Evolutionary conservation across 225 moss, liverwort and hornwort species (phyloP).

Genomic region (Physcomitrium patens): DNA sequence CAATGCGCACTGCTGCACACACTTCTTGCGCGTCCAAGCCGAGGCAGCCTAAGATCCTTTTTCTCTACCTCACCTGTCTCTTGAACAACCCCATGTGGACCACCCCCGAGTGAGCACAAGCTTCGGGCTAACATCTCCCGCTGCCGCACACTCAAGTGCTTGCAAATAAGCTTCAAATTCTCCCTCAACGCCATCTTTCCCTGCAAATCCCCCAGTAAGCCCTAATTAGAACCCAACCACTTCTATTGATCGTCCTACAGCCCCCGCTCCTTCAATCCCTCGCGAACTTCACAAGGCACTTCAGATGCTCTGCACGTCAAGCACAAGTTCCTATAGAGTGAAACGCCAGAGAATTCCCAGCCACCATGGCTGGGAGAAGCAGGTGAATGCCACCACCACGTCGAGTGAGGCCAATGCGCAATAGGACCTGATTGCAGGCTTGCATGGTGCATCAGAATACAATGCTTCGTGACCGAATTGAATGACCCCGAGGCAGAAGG

Average conservation of each 20-base stretch:
- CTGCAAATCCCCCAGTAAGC: slow-evolving; percentile 17
- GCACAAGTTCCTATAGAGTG: not conserved
- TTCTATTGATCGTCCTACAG: not conserved
- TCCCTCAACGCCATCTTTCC: slow-evolving; percentile 38
- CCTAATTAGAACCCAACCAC: not conserved
- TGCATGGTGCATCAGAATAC: no score
- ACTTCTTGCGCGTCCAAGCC: slow-evolving; percentile 30
- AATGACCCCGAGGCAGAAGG: no score
- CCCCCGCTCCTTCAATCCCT: no score
- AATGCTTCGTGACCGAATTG: no score
- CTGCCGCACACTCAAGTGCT: slow-evolving; percentile 34
- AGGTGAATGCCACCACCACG: not conserved
- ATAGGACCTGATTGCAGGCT: not conserved
- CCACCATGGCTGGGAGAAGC: slow-evolving; percentile 21
- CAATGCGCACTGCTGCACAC: slow-evolving; percentile 44
- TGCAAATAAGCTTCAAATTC: slow-evolving; percentile 36
- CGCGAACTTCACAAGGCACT: no score
- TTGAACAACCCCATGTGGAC: not conserved
- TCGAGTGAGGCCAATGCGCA: not conserved
- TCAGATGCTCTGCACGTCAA: not conserved
- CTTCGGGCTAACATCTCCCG: slow-evolving; percentile 24
- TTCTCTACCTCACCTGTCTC: slow-evolving; percentile 19
- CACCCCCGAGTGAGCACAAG: slow-evolving; percentile 28
- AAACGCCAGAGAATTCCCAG: slow-evolving; percentile 11
- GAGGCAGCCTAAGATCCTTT: slow-evolving; percentile 17